Base-by-base conservation (phyloP, 164 flowering plant species). In the Macadamia tetraphylla region DNA sequence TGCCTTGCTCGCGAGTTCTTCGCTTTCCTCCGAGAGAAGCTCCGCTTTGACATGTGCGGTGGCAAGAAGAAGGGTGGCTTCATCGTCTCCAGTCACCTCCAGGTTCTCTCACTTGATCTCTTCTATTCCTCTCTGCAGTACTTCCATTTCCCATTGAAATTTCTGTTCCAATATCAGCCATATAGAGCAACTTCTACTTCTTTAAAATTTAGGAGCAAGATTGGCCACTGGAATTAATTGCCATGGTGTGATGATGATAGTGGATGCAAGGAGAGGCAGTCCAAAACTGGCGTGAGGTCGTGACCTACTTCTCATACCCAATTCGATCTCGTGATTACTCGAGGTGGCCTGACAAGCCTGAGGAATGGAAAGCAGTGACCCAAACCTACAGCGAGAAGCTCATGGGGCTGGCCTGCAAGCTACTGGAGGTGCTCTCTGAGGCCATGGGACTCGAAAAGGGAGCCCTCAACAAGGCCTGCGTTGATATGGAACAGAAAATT, bases 341-440 rank as follows among this genome's bases (percentile, higher is more conserved):
- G 30, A 69, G 71, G 74, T 77, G 81, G 84, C 84, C 70, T 66
- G 80, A 70, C 14, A 81, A 46, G 13, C 73, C 75, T 35, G 72
- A 73, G 62, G 70, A 9, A 13, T 67, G 70, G 63, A 56, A 35
- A n/a, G 53, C 29, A 56, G 68, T 66, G 63, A 40, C 31, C 60
- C 29, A 57, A 61, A 55, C n/a, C n/a, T 66, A 66, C 69, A 55
- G 61, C 14, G 69, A 66, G 62, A 31, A 55, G 69, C 69, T 55
- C 14, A 66, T 66, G 69, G 49, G 62, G 3, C n/a, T 66, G 60
- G 69, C 61, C 1, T 66, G 69, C 69, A 55, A 57, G 48, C 6
- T 66, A 15, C 40, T 66, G 60, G 69, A 17, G 60, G 49, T 66
- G 29, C 31, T 66, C 1, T 66, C 69, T 30, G 69, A 66, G 51